phyloP scores from a whole-genome alignment of 768 basidiomycete species.

The Mycena pura region DNA sequence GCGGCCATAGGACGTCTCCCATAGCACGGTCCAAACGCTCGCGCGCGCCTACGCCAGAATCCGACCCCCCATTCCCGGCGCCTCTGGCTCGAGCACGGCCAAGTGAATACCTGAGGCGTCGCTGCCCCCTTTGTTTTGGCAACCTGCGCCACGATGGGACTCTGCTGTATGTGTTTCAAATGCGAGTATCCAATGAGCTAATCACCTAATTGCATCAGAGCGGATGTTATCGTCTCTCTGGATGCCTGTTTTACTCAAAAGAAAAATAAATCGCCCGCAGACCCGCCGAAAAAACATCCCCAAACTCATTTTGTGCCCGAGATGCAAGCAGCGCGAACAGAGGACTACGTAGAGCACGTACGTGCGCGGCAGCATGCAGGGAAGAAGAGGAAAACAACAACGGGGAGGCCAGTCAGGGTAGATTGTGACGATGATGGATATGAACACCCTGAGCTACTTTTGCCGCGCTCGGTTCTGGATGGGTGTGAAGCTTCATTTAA shows the following conservation, averaged over 20 bases:
- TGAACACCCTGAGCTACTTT: background rate
- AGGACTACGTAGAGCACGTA: constrained; percentile 3
- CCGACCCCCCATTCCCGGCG: too few relatives aligned
- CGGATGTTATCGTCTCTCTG: constrained; percentile 21
- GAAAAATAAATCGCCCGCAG: background rate
- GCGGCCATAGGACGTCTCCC: too few relatives aligned
- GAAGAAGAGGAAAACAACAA: background rate
- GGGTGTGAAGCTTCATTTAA: constrained; percentile 19
- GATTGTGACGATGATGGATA: background rate
- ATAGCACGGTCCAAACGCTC: too few relatives aligned
- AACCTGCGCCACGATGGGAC: too few relatives aligned
- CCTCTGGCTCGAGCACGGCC: too few relatives aligned
- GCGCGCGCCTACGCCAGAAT: too few relatives aligned
- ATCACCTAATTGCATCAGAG: background rate
- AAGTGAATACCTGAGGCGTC: too few relatives aligned
- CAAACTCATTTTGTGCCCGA: constrained; percentile 16
- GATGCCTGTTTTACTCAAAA: constrained; percentile 30
- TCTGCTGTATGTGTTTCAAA: too few relatives aligned
- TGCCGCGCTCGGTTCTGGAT: constrained; percentile 20
- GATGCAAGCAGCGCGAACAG: background rate
- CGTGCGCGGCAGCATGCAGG: background rate
- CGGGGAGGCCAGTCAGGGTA: background rate
- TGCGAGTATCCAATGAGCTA: too few relatives aligned
- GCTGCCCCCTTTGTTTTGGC: too few relatives aligned
- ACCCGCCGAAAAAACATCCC: constrained; percentile 10